Conservation (phyloP, 78 protist genomes). For the Dictyostelium citrinum region DNA sequence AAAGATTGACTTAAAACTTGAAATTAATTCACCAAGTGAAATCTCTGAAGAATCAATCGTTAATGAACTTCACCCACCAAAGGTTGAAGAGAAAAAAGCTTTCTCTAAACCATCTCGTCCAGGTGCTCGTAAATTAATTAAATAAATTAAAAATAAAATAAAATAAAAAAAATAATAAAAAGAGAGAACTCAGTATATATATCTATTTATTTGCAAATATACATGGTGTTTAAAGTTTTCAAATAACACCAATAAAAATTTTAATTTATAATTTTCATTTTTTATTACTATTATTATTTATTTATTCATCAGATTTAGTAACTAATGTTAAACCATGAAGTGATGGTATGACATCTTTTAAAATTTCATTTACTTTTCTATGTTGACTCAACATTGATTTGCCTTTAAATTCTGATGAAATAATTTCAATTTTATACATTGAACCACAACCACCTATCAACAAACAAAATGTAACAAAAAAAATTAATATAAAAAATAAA, state of each 20-base stretch:
- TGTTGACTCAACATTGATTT: constrained; percentile 25
- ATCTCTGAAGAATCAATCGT: constrained; percentile 10
- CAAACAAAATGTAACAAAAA: not conserved
- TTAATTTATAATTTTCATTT: not conserved
- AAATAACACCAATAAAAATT: no score
- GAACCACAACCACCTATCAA: constrained; percentile 69
- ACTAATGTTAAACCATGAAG: constrained; percentile 56
- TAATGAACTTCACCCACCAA: constrained; percentile 73
- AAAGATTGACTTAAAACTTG: constrained; percentile 74
- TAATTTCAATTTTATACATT: constrained; percentile 54
- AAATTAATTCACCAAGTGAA: constrained; percentile 58
- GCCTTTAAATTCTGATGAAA: constrained; percentile 16
- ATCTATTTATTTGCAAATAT: not conserved
- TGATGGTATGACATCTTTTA: constrained; percentile 51
- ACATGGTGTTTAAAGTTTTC: not conserved
- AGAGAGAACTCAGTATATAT: not conserved
- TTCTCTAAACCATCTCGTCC: constrained; percentile 78
- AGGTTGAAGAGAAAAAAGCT: constrained; percentile 60
- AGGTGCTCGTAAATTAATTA: constrained; percentile 71
- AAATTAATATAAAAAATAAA: not conserved
- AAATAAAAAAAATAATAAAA: not conserved
- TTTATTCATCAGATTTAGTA: constrained; percentile 7
- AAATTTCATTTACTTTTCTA: constrained; percentile 35
- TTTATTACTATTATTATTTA: not conserved
- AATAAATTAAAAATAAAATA: not conserved